A percentile compares a stretch with the other conserved stretches of the same genome.
Conservation (phyloP, 73 alveolate species). For the Loxodes magnus region DNA sequence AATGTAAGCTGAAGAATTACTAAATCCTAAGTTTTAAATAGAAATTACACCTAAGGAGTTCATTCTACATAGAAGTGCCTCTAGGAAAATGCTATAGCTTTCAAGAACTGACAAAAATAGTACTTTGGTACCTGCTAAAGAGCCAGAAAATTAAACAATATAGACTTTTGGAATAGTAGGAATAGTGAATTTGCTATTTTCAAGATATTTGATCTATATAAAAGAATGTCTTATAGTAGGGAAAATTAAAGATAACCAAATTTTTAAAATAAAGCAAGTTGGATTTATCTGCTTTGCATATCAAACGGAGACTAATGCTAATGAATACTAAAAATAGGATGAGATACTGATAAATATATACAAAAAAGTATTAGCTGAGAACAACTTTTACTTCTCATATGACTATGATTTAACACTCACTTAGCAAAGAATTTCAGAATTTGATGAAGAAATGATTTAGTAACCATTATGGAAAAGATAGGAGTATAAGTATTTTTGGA, state of each 20-base stretch:
- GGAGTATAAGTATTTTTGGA: conserved; percentile 65
- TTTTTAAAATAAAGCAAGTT: background rate
- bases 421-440: no score
- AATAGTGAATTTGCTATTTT: background rate
- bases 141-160: no score
- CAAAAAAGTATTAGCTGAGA: conserved; percentile 47
- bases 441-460: conserved; percentile 9
- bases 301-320: background rate
- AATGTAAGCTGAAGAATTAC: no score
- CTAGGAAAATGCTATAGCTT: no score
- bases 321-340: conserved; percentile 18
- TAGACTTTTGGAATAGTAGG: conserved; percentile 10
- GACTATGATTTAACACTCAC: conserved; percentile 68
- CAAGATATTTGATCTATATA: background rate
- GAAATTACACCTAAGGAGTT: no score
- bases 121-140: no score
- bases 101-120: no score
- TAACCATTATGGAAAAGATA: conserved; percentile 27
- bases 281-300: conserved; percentile 1
- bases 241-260: background rate
- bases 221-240: background rate
- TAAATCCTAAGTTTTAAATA: no score
- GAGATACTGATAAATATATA: conserved; percentile 43
- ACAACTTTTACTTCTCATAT: conserved; percentile 83
- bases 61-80: no score